Evolutionary conservation across 148 eudicot species (phyloP).

Genomic region (Limonium bicolor): DNA sequence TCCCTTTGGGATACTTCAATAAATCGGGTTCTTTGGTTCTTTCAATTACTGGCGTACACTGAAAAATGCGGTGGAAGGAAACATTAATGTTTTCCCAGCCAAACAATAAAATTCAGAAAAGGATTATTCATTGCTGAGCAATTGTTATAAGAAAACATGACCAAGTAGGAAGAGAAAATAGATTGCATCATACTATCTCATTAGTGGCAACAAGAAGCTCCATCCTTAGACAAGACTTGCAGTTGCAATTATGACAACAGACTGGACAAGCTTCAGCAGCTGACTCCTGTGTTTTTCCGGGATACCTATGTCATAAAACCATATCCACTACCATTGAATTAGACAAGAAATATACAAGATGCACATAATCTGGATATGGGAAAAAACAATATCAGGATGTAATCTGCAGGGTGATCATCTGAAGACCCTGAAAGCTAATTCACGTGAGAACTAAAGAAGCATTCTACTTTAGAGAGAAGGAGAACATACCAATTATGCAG

Average conservation of each 20-base stretch:
- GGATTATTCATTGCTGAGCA: too few species aligned
- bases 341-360: not conserved
- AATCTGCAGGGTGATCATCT: not conserved
- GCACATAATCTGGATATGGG: too few species aligned
- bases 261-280: slow-evolving; percentile 6
- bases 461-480: not conserved
- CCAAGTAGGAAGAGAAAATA: too few species aligned
- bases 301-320: slow-evolving; percentile 1
- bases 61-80: too few species aligned
- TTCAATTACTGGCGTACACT: too few species aligned
- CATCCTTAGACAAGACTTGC: slow-evolving; percentile 7
- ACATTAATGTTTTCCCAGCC: too few species aligned
- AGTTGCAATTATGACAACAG: slow-evolving; percentile 10
- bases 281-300: slow-evolving; percentile 3
- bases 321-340: not conserved
- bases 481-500: not conserved
- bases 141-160: too few species aligned
- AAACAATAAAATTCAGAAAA: too few species aligned
- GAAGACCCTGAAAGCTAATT: not conserved
- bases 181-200: too few species aligned
- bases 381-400: not conserved
- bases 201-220: not conserved
- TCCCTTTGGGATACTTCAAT: too few species aligned
- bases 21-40: too few species aligned
- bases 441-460: not conserved